Conservation (phyloP, 140 eudicot genomes). For the Flaveria floridana region DNA sequence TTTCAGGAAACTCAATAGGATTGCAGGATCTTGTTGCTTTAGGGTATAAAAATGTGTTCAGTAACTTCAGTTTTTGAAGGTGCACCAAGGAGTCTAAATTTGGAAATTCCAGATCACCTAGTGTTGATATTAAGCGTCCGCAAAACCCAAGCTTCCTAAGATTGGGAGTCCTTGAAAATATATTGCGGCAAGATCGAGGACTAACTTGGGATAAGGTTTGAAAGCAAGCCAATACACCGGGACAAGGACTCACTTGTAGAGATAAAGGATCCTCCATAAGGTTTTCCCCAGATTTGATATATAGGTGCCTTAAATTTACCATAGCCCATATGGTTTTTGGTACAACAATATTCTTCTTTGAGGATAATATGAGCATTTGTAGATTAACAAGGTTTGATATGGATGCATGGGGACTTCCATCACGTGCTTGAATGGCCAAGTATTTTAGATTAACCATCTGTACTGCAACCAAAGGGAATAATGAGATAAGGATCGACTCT, state of each 20-base stretch:
- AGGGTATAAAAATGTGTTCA: background rate
- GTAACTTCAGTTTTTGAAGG: constrained; percentile 28
- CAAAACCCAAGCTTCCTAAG: constrained; percentile 36
- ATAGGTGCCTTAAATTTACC: constrained; percentile 42
- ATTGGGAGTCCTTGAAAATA: constrained; percentile 27
- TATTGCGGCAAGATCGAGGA: constrained; percentile 25
- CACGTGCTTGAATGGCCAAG: constrained; percentile 33
- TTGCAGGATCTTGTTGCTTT: constrained; percentile 3
- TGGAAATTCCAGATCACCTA: constrained; percentile 24
- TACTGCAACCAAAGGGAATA: constrained; percentile 14
- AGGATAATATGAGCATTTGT: constrained; percentile 29
- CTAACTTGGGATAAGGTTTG: constrained; percentile 34
- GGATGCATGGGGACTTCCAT: constrained; percentile 31
- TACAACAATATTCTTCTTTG: constrained; percentile 23
- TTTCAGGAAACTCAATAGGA: constrained; percentile 28
- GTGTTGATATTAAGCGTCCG: constrained; percentile 30
- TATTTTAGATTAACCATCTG: constrained; percentile 27
- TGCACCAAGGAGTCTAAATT: background rate
- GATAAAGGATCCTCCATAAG: background rate
- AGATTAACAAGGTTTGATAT: constrained; percentile 37
- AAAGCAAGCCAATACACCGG: constrained; percentile 19
- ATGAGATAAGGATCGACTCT: constrained; percentile 4
- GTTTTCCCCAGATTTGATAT: constrained; percentile 31
- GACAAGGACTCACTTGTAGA: background rate
- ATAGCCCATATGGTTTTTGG: constrained; percentile 41